Base-by-base conservation (phyloP, 345 rosid species). In the Excoecaria cochinchinensis region DNA sequence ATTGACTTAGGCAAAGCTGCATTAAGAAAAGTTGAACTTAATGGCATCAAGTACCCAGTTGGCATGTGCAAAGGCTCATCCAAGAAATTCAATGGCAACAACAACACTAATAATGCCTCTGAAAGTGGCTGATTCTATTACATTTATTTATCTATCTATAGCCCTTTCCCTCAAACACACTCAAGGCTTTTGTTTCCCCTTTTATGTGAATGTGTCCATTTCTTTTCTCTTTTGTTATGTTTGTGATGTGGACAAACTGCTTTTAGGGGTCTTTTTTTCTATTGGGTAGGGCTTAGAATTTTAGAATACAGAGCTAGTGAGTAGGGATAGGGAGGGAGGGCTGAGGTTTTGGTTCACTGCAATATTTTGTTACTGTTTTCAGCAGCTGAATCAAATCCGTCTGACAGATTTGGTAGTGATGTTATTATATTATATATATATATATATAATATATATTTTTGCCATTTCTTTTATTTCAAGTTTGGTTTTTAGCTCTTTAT, bases 1-100 rank as follows among this genome's bases (percentile, higher is more conserved):
- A 82, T 92, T 59, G 94, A 94, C 79, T 69, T 94, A 73, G 98
- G 91, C 36, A 82, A 85, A 80, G 98, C 98, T 6, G 97, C 97
- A 48, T 74, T 92, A 19, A 87, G 97, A 39, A 94, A 94, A 72
- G 65, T 90, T 39, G 78, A 85, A 52, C 93, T 92, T 44, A 94
- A 94, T 79, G 99, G 97, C 66, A 74, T 88, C 47, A 95, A 95
- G 82, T 95, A 95, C 82, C 99, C 99, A 0, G 84, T 63, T 58
- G 74, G 78, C 72, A 21, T 51, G 50, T 63, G 53, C 80, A 79
- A 77, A 5, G 74, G 67, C 56, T 72, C 67, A 36, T 56, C 76
- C n/a, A 62, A 73, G 60, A 44, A 66, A 65, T 9, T 69, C 50
- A 60, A 59, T 53, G 46, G 44, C 71, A 21, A 9, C 59, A 50